A percentile compares a stretch with the other conserved stretches of the same genome.
These are phyloP conservation scores for Starmerella etchellsii DNA, from an alignment of 805 yeast species.

Conservation along the genomic window DNA sequence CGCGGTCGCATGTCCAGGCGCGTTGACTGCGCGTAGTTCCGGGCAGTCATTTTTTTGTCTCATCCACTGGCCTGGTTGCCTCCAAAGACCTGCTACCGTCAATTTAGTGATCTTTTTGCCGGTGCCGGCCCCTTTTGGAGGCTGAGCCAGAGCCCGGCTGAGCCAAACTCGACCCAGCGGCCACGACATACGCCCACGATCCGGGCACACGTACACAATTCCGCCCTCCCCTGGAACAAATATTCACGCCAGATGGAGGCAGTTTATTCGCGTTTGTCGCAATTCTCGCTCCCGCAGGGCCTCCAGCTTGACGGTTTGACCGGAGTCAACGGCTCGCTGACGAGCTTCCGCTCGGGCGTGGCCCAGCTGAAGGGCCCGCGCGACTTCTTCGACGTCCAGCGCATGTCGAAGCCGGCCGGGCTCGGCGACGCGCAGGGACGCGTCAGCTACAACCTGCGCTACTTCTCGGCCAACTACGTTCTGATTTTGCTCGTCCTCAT, in stretches of 20 bases:
- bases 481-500: constrained; percentile 58
- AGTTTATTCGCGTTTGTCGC: constrained; percentile 18
- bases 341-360: constrained; percentile 43
- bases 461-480: constrained; percentile 78
- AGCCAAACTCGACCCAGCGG: no score
- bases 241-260: constrained; percentile 15
- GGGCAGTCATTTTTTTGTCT: no score
- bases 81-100: no score
- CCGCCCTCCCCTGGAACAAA: no score
- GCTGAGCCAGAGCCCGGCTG: no score
- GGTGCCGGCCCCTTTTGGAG: no score
- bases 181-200: no score
- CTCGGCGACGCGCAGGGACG: constrained; percentile 83
- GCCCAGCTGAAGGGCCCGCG: constrained; percentile 74
- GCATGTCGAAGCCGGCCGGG: constrained; percentile 81
- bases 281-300: constrained; percentile 10
- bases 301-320: constrained; percentile 11
- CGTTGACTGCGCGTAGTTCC: no score
- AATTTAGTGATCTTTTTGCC: no score
- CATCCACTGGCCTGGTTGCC: no score
- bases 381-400: constrained; percentile 84
- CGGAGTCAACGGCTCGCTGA: constrained; percentile 14
- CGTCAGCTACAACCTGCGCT: constrained; percentile 71
- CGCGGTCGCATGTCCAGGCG: no score
- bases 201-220: no score